Percentiles rank a stretch among this genome's conserved stretches.
phyloP scores from a whole-genome alignment of 352 stramenopile species.

The Pythium rishiriense region DNA sequence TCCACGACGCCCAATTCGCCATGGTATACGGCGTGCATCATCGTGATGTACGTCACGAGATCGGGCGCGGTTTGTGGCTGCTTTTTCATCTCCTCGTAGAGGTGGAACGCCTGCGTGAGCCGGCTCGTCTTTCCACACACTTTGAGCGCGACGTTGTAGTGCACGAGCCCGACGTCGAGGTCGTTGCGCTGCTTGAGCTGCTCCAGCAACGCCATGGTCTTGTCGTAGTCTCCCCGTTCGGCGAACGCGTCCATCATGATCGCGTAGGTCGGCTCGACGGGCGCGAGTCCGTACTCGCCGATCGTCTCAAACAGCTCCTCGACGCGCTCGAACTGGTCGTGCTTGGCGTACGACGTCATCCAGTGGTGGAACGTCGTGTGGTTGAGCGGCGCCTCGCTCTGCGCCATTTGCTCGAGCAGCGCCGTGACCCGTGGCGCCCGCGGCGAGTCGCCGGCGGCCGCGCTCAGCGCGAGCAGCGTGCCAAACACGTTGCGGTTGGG shows the following conservation, averaged over 20 bases:
- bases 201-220: constrained; percentile 49
- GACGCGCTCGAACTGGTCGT: constrained; percentile 45
- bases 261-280: constrained; percentile 64
- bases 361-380: constrained; percentile 72
- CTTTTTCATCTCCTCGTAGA: constrained; percentile 86
- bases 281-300: constrained; percentile 44
- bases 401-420: constrained; percentile 58
- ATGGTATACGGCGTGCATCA: constrained; percentile 88
- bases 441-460: constrained; percentile 36
- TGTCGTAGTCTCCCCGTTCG: constrained; percentile 57
- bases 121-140: constrained; percentile 70
- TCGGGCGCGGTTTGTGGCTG: constrained; percentile 50
- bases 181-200: constrained; percentile 40
- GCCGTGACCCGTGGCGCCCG: constrained; percentile 39
- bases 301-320: constrained; percentile 63
- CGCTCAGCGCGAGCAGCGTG: constrained; percentile 57
- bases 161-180: constrained; percentile 35
- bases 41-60: constrained; percentile 82
- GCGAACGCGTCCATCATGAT: constrained; percentile 78
- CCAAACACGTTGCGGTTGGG: constrained; percentile 67
- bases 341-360: constrained; percentile 68
- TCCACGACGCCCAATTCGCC: constrained; percentile 70
- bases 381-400: constrained; percentile 56
- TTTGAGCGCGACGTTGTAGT: constrained; percentile 86
- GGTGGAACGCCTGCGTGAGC: constrained; percentile 68